Evolutionary conservation across 805 yeast species (phyloP).

Genomic region (Metschnikowia matae): DNA sequence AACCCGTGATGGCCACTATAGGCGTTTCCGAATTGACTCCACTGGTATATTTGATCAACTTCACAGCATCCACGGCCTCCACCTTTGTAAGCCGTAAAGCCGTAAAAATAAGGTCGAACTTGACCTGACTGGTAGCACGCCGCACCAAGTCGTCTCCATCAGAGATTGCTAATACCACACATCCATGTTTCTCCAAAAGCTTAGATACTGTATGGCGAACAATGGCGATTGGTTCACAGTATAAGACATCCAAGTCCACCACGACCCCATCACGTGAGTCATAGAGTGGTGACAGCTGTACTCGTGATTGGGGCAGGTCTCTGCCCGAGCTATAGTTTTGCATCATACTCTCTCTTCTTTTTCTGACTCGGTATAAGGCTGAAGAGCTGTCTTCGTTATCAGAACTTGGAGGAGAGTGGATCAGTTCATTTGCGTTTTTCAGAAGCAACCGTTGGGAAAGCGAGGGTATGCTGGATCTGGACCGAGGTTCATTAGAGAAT

Average conservation of each 20-base stretch:
- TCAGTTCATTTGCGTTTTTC: slow-evolving; percentile 22
- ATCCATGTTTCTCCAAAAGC: slow-evolving; percentile 64
- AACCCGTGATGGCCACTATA: slow-evolving; percentile 69
- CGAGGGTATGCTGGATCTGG: slow-evolving; percentile 19
- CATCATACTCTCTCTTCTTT: slow-evolving; percentile 51
- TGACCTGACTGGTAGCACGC: slow-evolving; percentile 75
- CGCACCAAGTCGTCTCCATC: slow-evolving; percentile 82
- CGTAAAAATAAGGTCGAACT: slow-evolving; percentile 78
- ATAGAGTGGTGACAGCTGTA: slow-evolving; percentile 6
- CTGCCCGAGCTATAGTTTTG: slow-evolving; percentile 16
- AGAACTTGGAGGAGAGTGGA: slow-evolving; percentile 52
- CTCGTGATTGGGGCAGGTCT: slow-evolving; percentile 9
- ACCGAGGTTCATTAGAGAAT: slow-evolving; percentile 10
- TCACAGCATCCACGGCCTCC: slow-evolving; percentile 72
- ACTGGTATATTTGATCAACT: slow-evolving; percentile 68
- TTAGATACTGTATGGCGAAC: slow-evolving; percentile 64
- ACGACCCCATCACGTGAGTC: neutral
- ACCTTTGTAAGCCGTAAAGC: slow-evolving; percentile 66
- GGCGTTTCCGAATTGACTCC: slow-evolving; percentile 78
- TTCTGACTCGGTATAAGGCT: slow-evolving; percentile 50
- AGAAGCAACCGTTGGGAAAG: slow-evolving; percentile 23
- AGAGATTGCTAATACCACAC: slow-evolving; percentile 71
- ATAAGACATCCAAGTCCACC: slow-evolving; percentile 58
- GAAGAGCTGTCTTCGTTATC: slow-evolving; percentile 59
- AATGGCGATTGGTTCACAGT: slow-evolving; percentile 86